Evolutionary conservation across 2,329 filamentous ascomycete genomes (phyloP).

Genomic region (Penicillium sp.): DNA sequence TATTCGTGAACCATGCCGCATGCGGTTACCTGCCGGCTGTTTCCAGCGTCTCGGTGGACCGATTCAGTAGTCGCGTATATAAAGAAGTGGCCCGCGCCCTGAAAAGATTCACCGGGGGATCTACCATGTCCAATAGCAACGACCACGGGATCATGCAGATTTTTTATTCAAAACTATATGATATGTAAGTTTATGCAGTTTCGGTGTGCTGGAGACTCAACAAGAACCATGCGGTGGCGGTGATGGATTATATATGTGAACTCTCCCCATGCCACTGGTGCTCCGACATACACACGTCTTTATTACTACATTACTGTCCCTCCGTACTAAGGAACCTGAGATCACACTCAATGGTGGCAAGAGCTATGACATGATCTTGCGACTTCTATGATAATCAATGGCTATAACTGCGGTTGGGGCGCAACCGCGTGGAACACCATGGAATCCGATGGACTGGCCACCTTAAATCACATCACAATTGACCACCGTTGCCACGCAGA

Average conservation of each 20-base stretch:
- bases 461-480: background rate
- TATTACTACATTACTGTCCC: no score
- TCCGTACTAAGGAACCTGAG: background rate
- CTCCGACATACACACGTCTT: background rate
- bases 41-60: constrained; percentile 2
- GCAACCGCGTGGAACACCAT: background rate
- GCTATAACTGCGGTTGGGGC: background rate
- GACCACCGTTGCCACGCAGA: background rate
- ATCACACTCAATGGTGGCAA: background rate
- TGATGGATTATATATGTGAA: background rate
- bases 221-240: background rate
- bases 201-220: background rate
- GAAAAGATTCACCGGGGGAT: constrained; percentile 23
- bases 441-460: constrained; percentile 1
- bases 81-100: constrained; percentile 14
- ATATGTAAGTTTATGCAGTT: background rate
- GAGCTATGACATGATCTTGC: background rate
- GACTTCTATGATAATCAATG: background rate
- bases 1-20: background rate
- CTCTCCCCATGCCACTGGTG: background rate
- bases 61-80: background rate
- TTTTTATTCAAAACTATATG: constrained; percentile 3
- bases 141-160: constrained; percentile 13
- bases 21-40: constrained; percentile 1
- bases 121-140: background rate